Evolutionary conservation across 2,329 filamentous ascomycete genomes (phyloP).

Genomic region (Knufia petricola): DNA sequence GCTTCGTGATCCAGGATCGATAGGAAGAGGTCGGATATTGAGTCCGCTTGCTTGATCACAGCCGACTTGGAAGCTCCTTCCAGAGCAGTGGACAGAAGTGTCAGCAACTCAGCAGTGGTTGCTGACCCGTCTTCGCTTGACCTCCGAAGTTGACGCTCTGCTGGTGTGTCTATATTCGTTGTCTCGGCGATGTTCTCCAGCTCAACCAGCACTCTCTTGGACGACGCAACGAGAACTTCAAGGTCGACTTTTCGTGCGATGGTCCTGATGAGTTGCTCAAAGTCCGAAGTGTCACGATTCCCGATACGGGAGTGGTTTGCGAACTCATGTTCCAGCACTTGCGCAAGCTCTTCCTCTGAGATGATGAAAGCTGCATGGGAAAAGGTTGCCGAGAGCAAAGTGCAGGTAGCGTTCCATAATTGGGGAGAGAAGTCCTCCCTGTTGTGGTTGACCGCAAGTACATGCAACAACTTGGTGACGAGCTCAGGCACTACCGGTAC

Average conservation of each 20-base stretch:
- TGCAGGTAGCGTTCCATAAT: constrained; percentile 73
- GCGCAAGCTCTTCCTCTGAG: constrained; percentile 62
- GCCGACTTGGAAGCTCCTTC: constrained; percentile 62
- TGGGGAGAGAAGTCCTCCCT: constrained; percentile 43
- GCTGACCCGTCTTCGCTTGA: neutral
- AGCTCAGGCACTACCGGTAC: constrained; percentile 72
- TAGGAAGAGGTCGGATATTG: constrained; percentile 55
- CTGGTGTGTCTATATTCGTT: neutral
- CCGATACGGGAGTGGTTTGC: neutral
- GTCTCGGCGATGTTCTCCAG: neutral
- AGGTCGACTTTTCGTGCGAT: constrained; percentile 69
- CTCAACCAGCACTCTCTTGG: neutral
- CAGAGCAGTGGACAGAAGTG: constrained; percentile 31
- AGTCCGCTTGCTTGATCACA: constrained; percentile 63
- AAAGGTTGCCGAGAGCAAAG: constrained; percentile 68
- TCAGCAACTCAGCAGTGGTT: neutral
- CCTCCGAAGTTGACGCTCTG: neutral
- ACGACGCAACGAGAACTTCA: constrained; percentile 50
- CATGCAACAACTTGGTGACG: constrained; percentile 60
- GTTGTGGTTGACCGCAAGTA: constrained; percentile 54
- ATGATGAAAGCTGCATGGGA: constrained; percentile 86
- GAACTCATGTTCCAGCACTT: constrained; percentile 44
- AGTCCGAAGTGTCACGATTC: neutral
- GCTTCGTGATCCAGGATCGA: constrained; percentile 42
- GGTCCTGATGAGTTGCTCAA: constrained; percentile 1